Evolutionary conservation across 371 early-diverging fungal species (phyloP), one percentile per base, ranked within the genome.

Genomic region (Apophysomyces variabilis): DNA sequence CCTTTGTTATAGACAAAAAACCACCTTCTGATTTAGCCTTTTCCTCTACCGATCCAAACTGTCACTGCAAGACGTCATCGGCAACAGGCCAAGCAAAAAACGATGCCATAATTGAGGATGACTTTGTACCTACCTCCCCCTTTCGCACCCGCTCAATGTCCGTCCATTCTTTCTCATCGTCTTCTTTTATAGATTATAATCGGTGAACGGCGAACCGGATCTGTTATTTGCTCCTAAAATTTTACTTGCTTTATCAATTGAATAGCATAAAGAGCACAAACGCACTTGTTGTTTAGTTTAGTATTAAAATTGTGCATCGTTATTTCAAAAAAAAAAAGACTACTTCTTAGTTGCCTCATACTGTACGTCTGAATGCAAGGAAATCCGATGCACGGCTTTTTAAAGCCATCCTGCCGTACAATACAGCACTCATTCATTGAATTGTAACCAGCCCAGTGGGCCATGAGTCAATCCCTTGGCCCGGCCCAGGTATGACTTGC

Each of bases 1-100:
- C 1, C 1, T 1, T 21, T 21, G 41, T 12, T 41, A 9, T 12
- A 41, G 12, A 41, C 36, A 3, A 47, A 3, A 5, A 13, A 7
- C 9, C 38, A 9, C 37, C 13, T 41, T 7, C 1, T 63, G 12
- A 41, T 56, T 8, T 63, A 63, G 56, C 63, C 63, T 35, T 63
- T 63, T 47, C 63, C 63, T 36, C 57, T 1, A 37, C 56, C 63
- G 7, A 63, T 7, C 9, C 37, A 36, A 7, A 4, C 38, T 1
- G 18, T 16, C n/a, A 47, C 14, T 3, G 21, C 32, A 37, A 13
- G 46, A 16, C 44, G 54, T 3, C 46, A 50, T 56, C 63, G 54
- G n/a, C 63, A 63, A 54, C 47, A 63, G n/a, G 13, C n/a, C 11
- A 45, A 38, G 11, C 63, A 47, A 1, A n/a, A 4, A 13, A 38